Conservation (phyloP, 768 basidiomycete species). For the Agrocybe chaxingu region DNA sequence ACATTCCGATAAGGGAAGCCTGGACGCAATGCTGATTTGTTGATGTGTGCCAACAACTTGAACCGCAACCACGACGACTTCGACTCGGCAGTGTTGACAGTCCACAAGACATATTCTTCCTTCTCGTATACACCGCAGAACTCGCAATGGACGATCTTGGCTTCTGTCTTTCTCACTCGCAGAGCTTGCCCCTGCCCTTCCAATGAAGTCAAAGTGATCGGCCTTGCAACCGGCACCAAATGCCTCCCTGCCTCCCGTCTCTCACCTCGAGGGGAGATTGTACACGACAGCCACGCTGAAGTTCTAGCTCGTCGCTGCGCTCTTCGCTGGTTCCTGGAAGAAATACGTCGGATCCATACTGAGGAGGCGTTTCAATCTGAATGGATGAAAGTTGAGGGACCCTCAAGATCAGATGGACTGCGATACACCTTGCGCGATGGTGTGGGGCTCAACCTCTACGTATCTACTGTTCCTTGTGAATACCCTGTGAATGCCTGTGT, state of each 20-base stretch:
- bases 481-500: neutral
- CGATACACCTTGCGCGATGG: conserved; percentile 43
- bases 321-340: conserved; percentile 75
- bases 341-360: conserved; percentile 42
- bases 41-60: too few relatives aligned
- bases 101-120: conserved; percentile 40
- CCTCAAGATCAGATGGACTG: conserved; percentile 23
- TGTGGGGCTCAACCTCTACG: conserved; percentile 64
- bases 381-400: conserved; percentile 38
- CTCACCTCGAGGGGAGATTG: conserved; percentile 65
- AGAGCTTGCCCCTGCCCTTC: conserved; percentile 3
- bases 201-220: conserved; percentile 50
- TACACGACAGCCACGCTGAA: conserved; percentile 93
- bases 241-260: conserved; percentile 67
- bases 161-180: conserved; percentile 46
- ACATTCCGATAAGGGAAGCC: too few relatives aligned
- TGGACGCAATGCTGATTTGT: too few relatives aligned
- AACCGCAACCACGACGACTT: conserved; percentile 11
- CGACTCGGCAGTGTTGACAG: conserved; percentile 21
- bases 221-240: conserved; percentile 82
- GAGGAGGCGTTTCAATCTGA: conserved; percentile 31
- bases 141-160: conserved; percentile 62
- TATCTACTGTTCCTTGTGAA: conserved; percentile 59
- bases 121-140: conserved; percentile 49
- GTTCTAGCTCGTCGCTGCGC: conserved; percentile 82